phyloP scores from a whole-genome alignment of 2,329 filamentous ascomycete genomes.

The Beauveria caledonica region DNA sequence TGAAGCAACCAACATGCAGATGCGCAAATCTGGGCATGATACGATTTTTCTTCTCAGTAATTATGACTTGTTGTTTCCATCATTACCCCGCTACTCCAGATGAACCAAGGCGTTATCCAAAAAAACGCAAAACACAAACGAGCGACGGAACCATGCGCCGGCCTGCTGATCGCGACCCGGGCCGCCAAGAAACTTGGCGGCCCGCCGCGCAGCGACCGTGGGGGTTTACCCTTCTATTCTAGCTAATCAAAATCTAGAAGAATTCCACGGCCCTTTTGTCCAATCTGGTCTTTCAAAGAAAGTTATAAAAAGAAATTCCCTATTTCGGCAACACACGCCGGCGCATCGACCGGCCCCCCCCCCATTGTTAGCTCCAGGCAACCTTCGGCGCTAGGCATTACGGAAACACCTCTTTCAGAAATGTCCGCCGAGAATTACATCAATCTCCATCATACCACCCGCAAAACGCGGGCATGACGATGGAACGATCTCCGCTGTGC shows the following conservation, averaged over 20 bases:
- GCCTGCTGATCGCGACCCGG: neutral
- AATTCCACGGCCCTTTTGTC: neutral
- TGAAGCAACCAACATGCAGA: too few species aligned
- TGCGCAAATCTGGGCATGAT: too few species aligned
- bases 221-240: too few species aligned
- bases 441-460: neutral
- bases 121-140: too few species aligned
- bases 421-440: slow-evolving; percentile 5
- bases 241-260: neutral
- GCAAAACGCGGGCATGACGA: neutral
- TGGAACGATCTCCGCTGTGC: neutral
- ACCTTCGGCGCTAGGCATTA: neutral
- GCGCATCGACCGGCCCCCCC: neutral
- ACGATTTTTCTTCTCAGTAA: too few species aligned
- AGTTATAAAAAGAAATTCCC: neutral
- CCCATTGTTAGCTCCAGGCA: neutral
- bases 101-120: too few species aligned
- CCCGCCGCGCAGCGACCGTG: neutral
- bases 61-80: too few species aligned
- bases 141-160: neutral
- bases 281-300: too few species aligned
- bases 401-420: slow-evolving; percentile 5
- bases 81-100: too few species aligned
- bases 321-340: neutral
- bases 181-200: neutral